phyloP scores from a whole-genome alignment of 208 protist species.

The Trypanosoma brucei region DNA sequence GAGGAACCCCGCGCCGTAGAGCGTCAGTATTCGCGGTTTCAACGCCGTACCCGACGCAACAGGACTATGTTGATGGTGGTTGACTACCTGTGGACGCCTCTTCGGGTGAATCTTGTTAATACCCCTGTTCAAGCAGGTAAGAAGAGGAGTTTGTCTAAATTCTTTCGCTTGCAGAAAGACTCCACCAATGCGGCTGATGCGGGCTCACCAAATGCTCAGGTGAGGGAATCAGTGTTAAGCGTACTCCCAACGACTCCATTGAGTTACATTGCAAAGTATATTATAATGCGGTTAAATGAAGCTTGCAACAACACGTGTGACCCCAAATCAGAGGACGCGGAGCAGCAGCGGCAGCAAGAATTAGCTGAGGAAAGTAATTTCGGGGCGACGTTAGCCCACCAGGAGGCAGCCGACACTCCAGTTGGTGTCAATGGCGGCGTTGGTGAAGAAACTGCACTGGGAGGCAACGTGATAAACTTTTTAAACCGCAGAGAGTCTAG shows the following conservation, averaged over 20 bases:
- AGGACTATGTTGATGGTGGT: constrained; percentile 9
- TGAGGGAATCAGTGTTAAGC: background rate
- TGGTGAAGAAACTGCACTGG: too few species aligned
- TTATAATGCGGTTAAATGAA: constrained; percentile 14
- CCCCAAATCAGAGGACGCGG: background rate
- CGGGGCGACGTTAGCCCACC: too few species aligned
- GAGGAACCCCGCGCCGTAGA: constrained; percentile 16
- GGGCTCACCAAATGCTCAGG: background rate
- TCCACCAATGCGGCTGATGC: background rate
- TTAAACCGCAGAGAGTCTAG: too few species aligned
- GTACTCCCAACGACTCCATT: constrained; percentile 22
- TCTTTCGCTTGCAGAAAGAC: background rate
- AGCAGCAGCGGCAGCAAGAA: too few species aligned
- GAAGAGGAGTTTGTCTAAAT: background rate
- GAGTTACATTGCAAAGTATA: constrained; percentile 22
- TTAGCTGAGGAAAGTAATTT: too few species aligned
- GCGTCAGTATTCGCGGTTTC: constrained; percentile 7
- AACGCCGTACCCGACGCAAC: constrained; percentile 12
- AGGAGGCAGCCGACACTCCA: too few species aligned
- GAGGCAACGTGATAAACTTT: too few species aligned
- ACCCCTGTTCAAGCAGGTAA: background rate
- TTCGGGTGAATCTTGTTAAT: constrained; percentile 15
- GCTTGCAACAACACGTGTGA: background rate
- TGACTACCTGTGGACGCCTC: constrained; percentile 21
- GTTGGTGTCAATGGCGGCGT: too few species aligned